Base-by-base conservation (phyloP, 139 green algal genomes). In the Nannochloris sp. region DNA sequence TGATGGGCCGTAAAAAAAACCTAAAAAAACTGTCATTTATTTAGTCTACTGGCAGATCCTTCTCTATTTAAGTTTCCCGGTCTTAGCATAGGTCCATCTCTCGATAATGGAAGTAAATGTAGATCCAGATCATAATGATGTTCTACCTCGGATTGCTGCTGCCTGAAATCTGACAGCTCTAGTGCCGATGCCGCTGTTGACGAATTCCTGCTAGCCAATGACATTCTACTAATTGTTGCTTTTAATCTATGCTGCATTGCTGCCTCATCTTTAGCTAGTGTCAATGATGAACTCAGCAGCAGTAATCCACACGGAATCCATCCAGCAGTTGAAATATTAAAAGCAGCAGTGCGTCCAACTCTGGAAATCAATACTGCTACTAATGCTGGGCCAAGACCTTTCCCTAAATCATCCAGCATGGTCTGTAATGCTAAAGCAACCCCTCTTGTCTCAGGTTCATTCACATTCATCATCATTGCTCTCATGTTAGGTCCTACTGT, bases 371-470 rank as follows among this genome's bases (percentile, higher is more conserved):
- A 61, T 1, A 59, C 55, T 3, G 88, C 74, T 19, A 95, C 87
- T 32, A 93, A 42, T 15, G 77, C 71, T 4, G 87, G 88, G 3
- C 88, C 88, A 33, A 89, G 45, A 2, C 84, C 79, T 60, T 86
- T 88, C 27, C 89, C 89, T 8, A 94, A 53, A 65, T 95, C 89
- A 58, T 95, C 89, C 30, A 86, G 80, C 42, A 85, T 82, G 4
- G 79, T 81, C 68, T 93, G 83, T 42, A 83, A 51, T 13, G 86
- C 88, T 19, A 92, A 72, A 9, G 87, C 81, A 9, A 92, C 70
- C 6, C 88, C 88, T 0, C 88, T 71, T 8, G 71, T 81, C 67
- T 92, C 85, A 2, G 88, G 88, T 61, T 88, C 78, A 73, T 93
- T 92, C 10, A 90, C 81, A 47, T 92, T 91, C 29, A 93, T 61